These are phyloP conservation scores for Tolypocladium sp. DNA, from an alignment of 2,329 filamentous ascomycete species.

Conservation along the genomic window DNA sequence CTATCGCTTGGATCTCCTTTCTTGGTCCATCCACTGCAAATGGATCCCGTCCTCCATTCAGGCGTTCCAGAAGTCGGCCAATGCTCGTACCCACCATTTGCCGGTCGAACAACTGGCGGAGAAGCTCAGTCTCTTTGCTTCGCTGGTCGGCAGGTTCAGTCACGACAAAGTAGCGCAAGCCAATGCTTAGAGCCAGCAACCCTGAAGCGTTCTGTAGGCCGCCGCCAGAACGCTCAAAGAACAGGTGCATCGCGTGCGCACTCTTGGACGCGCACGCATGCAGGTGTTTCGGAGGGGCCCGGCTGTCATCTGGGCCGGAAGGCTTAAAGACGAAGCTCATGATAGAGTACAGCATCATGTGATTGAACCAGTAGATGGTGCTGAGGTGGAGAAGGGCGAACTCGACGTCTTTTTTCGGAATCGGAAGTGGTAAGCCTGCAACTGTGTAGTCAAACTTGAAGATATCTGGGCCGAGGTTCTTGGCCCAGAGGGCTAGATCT, in stretches of 20 bases:
- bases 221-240: neutral
- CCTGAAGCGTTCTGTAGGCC: neutral
- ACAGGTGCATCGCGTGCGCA: neutral
- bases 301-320: neutral
- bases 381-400: neutral
- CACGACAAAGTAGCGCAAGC: neutral
- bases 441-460: neutral
- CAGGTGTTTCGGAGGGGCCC: no score
- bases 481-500: neutral
- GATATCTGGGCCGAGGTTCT: neutral
- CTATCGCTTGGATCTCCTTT: neutral
- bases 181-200: neutral
- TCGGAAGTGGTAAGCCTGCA: neutral
- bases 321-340: neutral
- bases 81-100: neutral
- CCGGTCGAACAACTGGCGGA: neutral
- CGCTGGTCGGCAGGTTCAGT: neutral
- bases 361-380: neutral
- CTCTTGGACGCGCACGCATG: neutral
- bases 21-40: neutral
- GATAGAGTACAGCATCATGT: neutral
- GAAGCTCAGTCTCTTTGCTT: neutral
- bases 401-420: neutral
- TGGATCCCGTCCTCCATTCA: neutral
- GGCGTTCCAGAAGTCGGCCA: neutral